These are phyloP conservation scores for Penicillium atrosanguineum DNA, from an alignment of 495 filamentous ascomycete genomes.

Conservation along the genomic window DNA sequence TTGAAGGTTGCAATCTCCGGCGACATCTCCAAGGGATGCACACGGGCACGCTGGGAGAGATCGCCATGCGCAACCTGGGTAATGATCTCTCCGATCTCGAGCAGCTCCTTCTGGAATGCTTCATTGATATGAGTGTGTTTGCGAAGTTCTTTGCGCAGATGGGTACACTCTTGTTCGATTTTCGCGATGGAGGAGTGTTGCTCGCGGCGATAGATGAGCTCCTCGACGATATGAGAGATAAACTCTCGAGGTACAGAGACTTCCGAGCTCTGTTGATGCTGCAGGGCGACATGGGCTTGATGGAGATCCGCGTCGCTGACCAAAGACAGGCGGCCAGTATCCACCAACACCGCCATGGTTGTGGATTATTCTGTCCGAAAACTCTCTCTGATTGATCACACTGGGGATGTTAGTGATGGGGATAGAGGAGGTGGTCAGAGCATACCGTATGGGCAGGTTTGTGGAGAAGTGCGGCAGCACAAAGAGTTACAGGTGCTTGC, in stretches of 20 bases:
- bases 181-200: slow-evolving; percentile 19
- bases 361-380: neutral
- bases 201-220: slow-evolving; percentile 37
- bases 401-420: neutral
- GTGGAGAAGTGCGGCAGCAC: slow-evolving; percentile 5
- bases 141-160: slow-evolving; percentile 75
- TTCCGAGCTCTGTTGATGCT: slow-evolving; percentile 63
- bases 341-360: slow-evolving; percentile 22
- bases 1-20: slow-evolving; percentile 94
- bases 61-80: slow-evolving; percentile 87
- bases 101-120: slow-evolving; percentile 87
- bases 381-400: neutral
- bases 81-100: slow-evolving; percentile 90
- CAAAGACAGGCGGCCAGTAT: slow-evolving; percentile 18
- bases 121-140: slow-evolving; percentile 93
- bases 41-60: slow-evolving; percentile 84
- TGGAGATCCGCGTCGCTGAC: slow-evolving; percentile 62
- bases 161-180: slow-evolving; percentile 51
- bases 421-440: neutral
- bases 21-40: slow-evolving; percentile 89
- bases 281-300: slow-evolving; percentile 61
- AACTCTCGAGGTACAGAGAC: slow-evolving; percentile 60
- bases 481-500: slow-evolving; percentile 1
- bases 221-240: slow-evolving; percentile 51
- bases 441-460: slow-evolving; percentile 1